Base-by-base conservation (phyloP, 2,329 filamentous ascomycete species). In the Fusarium sp. region DNA sequence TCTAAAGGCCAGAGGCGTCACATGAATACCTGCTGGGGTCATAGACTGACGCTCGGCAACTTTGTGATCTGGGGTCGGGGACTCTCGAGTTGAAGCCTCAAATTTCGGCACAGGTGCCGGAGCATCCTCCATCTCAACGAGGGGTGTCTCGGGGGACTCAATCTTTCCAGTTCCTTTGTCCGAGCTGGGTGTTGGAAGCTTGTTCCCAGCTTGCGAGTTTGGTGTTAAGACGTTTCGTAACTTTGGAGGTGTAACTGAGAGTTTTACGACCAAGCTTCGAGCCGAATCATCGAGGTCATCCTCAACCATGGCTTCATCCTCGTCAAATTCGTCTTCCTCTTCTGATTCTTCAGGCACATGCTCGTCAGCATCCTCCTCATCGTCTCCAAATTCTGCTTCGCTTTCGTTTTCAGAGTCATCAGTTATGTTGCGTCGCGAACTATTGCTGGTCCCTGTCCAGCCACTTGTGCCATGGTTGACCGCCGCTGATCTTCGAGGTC, bases 351-450 rank as follows among this genome's bases (percentile, higher is more conserved):
- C 85, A 0, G 89, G 87, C 16, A 91, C 85, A 55, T 93, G 90
- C 7, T 91, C 91, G 28, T 90, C 89, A 28, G 87, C 88, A 59
- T 94, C 88, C 39, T 92, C 90, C 61, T 92, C 92, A 62, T 94
- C 92, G 59, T 92, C 92, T 11, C 91, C 92, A 53, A 92, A 91
- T 46, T 94, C 91, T 77, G 90, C 93, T 70, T 93, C 91, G 65
- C 89, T 90, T 56, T 91, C 91, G 7, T 93, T 91, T 13, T 93
- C 89, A 18, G 84, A 83, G 31, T 83, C 89, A 74, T 65, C 89
- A 87, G 74, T 90, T 85, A 74, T 76, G 54, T 78, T 78, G 36
- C 68, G 73, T 34, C 74, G 73, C 18, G 88, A 83, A 37, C 67
- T 55, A 16, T 67, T 72, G 30, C 54, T 73, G n/a, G 66, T 60